Conservation (phyloP, 1,284 basidiomycete genomes). For the Malassezia japonica region DNA sequence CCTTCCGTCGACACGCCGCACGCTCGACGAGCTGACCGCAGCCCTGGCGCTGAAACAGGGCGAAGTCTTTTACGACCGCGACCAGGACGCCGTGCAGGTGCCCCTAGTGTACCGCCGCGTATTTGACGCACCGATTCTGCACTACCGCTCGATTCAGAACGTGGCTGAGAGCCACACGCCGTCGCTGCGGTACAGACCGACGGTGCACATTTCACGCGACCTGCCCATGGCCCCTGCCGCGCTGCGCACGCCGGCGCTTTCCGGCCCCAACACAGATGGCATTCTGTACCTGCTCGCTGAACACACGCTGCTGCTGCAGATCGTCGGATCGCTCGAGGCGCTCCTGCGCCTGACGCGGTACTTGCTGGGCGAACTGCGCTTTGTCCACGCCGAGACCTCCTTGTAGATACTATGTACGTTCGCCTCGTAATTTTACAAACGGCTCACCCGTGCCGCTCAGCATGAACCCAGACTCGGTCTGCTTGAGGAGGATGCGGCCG, state of each 20-base stretch:
- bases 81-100: background rate
- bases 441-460: background rate
- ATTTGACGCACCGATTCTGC: constrained; percentile 20
- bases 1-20: constrained; percentile 50
- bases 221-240: background rate
- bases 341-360: constrained; percentile 27
- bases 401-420: background rate
- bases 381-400: constrained; percentile 13
- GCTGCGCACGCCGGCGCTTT: background rate
- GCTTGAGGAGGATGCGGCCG: constrained; percentile 6
- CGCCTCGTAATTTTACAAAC: background rate
- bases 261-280: constrained; percentile 14
- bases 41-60: constrained; percentile 23
- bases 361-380: constrained; percentile 34
- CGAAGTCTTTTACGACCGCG: constrained; percentile 1
- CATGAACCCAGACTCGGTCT: background rate
- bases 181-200: no score
- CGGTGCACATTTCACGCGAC: background rate
- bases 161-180: background rate
- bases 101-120: constrained; percentile 34
- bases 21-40: constrained; percentile 33
- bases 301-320: constrained; percentile 31
- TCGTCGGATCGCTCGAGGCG: constrained; percentile 25
- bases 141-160: background rate
- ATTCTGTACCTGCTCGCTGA: constrained; percentile 39